Percentiles rank a stretch among this genome's conserved stretches.
These are phyloP conservation scores for Wilcoxina mikolae DNA, from an alignment of 495 filamentous ascomycete genomes.

Conservation along the genomic window DNA sequence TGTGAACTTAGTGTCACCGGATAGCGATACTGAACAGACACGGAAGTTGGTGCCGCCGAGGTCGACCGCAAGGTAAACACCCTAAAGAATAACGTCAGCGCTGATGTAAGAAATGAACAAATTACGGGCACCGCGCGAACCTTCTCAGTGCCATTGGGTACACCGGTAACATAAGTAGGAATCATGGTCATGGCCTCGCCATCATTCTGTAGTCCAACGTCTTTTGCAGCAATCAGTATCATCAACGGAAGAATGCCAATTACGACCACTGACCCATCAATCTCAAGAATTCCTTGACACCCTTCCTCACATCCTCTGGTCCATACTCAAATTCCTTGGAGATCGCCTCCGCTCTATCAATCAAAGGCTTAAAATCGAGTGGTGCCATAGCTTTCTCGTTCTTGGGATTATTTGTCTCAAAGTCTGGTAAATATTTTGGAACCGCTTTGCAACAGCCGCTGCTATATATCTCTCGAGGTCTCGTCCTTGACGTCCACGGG, in stretches of 20 bases:
- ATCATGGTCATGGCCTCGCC: constrained; percentile 82
- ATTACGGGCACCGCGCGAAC: constrained; percentile 33
- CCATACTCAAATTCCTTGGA: constrained; percentile 76
- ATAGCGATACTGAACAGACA: constrained; percentile 83
- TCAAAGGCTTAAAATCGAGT: constrained; percentile 38
- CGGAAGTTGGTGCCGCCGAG: constrained; percentile 96
- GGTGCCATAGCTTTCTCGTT: constrained; percentile 7
- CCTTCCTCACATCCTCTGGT: constrained; percentile 60
- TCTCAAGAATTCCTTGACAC: constrained; percentile 66
- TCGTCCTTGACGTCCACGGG: background rate
- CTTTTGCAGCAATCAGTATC: no score
- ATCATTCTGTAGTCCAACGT: constrained; percentile 53
- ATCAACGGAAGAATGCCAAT: no score
- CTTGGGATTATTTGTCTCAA: background rate
- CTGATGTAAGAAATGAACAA: no score
- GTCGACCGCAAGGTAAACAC: constrained; percentile 89
- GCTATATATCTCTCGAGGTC: constrained; percentile 6
- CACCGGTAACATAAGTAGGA: constrained; percentile 86
- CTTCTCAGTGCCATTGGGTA: constrained; percentile 96
- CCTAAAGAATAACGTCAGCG: constrained; percentile 37
- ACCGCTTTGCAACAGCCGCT: constrained; percentile 7
- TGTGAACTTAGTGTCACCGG: constrained; percentile 83
- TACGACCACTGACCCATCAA: constrained; percentile 57
- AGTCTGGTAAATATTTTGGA: background rate
- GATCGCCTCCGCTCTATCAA: constrained; percentile 61